Percentiles rank a stretch among this genome's conserved stretches.
Evolutionary conservation across 805 yeast genomes (phyloP).

Genomic region (Pichia gijzeniarum): DNA sequence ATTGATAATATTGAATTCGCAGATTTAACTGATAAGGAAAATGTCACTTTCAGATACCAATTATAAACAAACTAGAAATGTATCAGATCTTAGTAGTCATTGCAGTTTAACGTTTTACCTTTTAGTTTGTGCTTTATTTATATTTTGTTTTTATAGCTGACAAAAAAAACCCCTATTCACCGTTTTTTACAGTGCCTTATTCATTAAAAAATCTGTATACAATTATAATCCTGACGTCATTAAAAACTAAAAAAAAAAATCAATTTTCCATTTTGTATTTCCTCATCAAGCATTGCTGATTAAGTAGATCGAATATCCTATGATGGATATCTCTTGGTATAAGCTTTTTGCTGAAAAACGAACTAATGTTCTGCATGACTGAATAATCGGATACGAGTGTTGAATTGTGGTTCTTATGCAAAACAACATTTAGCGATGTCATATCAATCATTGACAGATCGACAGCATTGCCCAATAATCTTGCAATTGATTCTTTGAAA

Average conservation of each 20-base stretch:
- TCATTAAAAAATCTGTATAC: neutral
- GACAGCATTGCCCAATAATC: slow-evolving; percentile 8
- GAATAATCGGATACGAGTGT: slow-evolving; percentile 4
- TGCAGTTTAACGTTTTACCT: too few species aligned
- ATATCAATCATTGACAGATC: slow-evolving; percentile 20
- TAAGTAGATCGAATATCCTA: slow-evolving; percentile 28
- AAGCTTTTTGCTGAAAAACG: neutral
- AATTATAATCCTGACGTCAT: neutral
- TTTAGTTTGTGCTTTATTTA: too few species aligned
- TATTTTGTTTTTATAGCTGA: too few species aligned
- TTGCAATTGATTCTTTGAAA: slow-evolving; percentile 3
- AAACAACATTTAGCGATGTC: slow-evolving; percentile 22
- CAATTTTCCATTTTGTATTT: slow-evolving; percentile 5
- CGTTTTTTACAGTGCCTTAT: too few species aligned
- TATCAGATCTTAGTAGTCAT: too few species aligned
- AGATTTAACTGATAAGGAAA: slow-evolving; percentile 21
- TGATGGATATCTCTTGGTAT: slow-evolving; percentile 22
- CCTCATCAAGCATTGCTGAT: slow-evolving; percentile 12
- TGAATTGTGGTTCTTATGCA: slow-evolving; percentile 10
- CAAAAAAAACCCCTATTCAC: too few species aligned
- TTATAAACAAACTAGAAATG: too few species aligned
- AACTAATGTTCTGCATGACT: neutral
- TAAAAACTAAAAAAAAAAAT: neutral
- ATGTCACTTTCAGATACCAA: slow-evolving; percentile 15
- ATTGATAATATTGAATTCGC: slow-evolving; percentile 18